These are phyloP conservation scores for Candida boidinii DNA, from an alignment of 805 yeast genomes.

Conservation along the genomic window DNA sequence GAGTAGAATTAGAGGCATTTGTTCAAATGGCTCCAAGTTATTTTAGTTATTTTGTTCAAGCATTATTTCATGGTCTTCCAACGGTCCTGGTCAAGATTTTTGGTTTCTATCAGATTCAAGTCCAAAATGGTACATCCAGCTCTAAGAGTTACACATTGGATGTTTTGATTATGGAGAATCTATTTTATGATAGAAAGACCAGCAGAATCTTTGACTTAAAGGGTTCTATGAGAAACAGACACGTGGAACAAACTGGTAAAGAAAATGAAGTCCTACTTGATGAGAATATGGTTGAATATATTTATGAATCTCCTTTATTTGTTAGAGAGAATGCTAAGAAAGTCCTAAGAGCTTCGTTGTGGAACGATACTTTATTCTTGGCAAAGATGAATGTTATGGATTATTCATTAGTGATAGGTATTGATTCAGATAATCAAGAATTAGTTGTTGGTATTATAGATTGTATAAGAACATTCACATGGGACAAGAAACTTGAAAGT, in stretches of 20 bases:
- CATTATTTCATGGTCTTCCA: conserved; percentile 88
- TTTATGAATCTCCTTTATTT: conserved; percentile 91
- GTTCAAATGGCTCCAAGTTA: conserved; percentile 94
- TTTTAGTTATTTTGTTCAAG: conserved; percentile 92
- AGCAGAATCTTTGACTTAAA: conserved; percentile 88
- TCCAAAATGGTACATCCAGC: conserved; percentile 69
- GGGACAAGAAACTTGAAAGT: conserved; percentile 97
- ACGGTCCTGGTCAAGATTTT: conserved; percentile 91
- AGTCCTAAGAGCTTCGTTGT: conserved; percentile 75
- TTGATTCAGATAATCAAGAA: conserved; percentile 59
- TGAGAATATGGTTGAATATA: conserved; percentile 97
- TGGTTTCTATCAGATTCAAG: conserved; percentile 92
- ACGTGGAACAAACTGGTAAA: conserved; percentile 92
- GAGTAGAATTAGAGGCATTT: conserved; percentile 86
- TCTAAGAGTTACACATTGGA: conserved; percentile 72
- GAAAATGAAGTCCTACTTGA: conserved; percentile 91
- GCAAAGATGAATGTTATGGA: conserved; percentile 99
- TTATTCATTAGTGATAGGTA: conserved; percentile 89
- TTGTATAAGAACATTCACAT: conserved; percentile 90
- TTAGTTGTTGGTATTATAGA: conserved; percentile 91
- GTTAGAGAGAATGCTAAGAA: conserved; percentile 89
- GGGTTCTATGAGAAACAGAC: conserved; percentile 97
- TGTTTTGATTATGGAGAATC: conserved; percentile 89
- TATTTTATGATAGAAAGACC: conserved; percentile 77
- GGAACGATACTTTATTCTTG: conserved; percentile 90